phyloP scores from a whole-genome alignment of 805 yeast species.

The Pichia thaimueangensis region DNA sequence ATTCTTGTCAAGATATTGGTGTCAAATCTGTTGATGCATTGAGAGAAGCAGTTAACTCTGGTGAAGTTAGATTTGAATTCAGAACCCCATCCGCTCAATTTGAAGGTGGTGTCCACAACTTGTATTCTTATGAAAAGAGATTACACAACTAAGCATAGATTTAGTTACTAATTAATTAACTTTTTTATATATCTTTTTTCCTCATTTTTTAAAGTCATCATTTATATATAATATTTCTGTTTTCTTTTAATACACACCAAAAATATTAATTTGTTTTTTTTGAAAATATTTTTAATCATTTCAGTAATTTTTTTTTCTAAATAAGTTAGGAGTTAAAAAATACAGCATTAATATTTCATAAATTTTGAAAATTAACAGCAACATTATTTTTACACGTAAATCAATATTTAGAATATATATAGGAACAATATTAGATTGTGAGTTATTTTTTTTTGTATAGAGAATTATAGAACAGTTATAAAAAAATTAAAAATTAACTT shows the following conservation, averaged over 20 bases:
- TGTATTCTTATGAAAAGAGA: conserved; percentile 96
- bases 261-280: no score
- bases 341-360: no score
- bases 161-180: no score
- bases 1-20: conserved; percentile 98
- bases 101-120: conserved; percentile 97
- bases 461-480: conserved; percentile 12
- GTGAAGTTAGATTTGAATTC: conserved; percentile 85
- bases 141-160: conserved; percentile 57
- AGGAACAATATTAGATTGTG: conserved; percentile 1
- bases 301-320: background rate
- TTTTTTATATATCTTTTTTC: no score
- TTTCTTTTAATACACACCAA: no score
- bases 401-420: no score
- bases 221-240: no score
- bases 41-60: conserved; percentile 55
- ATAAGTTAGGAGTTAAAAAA: no score
- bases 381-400: no score
- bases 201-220: no score
- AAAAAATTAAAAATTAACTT: conserved; percentile 30
- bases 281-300: no score
- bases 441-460: conserved; percentile 5
- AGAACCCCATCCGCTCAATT: conserved; percentile 98
- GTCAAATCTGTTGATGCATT: conserved; percentile 58
- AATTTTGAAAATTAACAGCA: no score